A percentile compares a stretch with the other conserved stretches of the same genome.
phyloP scores from a whole-genome alignment of 345 rosid genomes.

The Crucihimalaya himalaica region DNA sequence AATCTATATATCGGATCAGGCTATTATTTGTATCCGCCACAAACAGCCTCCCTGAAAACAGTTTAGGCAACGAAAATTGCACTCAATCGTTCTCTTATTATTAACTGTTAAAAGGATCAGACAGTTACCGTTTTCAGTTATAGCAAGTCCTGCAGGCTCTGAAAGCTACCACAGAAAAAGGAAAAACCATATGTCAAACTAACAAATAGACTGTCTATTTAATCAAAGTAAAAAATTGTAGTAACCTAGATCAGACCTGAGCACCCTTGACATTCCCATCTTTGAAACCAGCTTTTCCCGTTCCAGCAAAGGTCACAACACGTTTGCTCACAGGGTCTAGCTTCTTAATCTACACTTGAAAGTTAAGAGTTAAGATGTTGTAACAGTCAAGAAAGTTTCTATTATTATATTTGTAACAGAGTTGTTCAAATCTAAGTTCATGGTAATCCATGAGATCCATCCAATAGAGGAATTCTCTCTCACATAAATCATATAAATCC shows the following conservation, averaged over 20 bases:
- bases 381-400: not conserved
- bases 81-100: not conserved
- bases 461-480: not conserved
- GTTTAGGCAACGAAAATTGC: not conserved
- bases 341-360: constrained; percentile 66
- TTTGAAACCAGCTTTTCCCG: constrained; percentile 93
- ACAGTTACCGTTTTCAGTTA: constrained; percentile 68
- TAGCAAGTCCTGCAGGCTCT: constrained; percentile 84
- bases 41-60: constrained; percentile 64
- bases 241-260: constrained; percentile 54
- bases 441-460: not conserved
- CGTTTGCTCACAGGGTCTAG: constrained; percentile 73
- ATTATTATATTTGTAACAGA: not conserved
- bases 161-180: constrained; percentile 65
- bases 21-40: constrained; percentile 94
- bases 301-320: constrained; percentile 81
- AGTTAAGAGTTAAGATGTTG: not conserved
- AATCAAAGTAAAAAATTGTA: constrained; percentile 7
- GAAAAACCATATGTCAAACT: not conserved
- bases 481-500: not conserved
- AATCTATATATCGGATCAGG: constrained; percentile 67
- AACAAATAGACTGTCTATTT: not conserved
- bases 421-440: not conserved
- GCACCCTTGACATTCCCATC: constrained; percentile 71
- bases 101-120: not conserved